phyloP scores from a whole-genome alignment of 2,329 filamentous ascomycete species.

The Magnaporthales sp. region DNA sequence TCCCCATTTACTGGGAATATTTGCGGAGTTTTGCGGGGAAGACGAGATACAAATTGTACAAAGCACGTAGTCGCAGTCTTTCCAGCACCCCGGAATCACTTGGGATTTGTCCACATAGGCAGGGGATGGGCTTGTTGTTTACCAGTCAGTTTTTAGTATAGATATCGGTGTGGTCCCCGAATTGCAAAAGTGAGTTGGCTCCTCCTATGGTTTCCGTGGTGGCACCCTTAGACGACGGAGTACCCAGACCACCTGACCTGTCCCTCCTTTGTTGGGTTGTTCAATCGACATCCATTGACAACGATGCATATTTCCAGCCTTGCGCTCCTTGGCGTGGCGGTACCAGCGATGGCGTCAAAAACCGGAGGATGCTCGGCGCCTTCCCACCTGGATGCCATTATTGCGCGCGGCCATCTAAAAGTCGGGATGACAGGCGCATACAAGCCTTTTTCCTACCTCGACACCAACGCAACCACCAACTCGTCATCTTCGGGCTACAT shows the following conservation, averaged over 20 bases:
- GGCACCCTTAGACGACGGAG: background rate
- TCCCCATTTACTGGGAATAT: background rate
- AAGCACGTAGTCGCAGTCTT: background rate
- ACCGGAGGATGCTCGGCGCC: background rate
- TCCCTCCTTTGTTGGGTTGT: background rate
- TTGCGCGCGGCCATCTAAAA: background rate
- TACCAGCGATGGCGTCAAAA: background rate
- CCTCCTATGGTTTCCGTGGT: background rate
- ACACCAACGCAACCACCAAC: background rate
- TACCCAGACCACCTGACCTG: background rate
- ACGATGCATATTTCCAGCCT: background rate
- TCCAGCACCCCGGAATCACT: background rate
- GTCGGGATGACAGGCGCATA: slow-evolving; percentile 3
- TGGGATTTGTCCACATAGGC: background rate
- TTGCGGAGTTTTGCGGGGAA: background rate
- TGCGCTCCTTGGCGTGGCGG: background rate
- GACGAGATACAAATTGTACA: background rate
- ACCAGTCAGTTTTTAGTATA: background rate
- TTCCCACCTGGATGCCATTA: background rate
- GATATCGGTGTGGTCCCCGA: background rate
- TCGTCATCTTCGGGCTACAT: background rate
- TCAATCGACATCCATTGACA: background rate
- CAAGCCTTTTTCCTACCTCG: slow-evolving; percentile 3
- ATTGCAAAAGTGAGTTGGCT: background rate
- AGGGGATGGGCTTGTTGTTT: background rate